Conservation (phyloP, 2,329 filamentous ascomycete genomes). For the Bipolaris sorokiniana region DNA sequence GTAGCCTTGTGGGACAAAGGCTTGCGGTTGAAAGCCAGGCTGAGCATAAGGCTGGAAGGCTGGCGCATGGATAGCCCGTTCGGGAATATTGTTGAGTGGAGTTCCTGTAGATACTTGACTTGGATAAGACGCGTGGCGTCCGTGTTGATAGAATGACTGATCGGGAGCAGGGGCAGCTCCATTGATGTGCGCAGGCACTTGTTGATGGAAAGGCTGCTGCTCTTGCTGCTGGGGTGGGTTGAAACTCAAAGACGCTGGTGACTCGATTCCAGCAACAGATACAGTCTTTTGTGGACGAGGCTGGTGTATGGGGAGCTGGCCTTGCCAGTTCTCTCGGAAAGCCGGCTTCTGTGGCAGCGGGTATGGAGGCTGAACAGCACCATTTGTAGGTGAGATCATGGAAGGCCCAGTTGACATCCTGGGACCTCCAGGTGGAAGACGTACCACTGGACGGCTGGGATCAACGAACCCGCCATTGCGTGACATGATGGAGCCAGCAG, state of each 20-base stretch:
- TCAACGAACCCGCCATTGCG: slow-evolving; percentile 67
- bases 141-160: slow-evolving; percentile 63
- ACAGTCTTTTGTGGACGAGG: slow-evolving; percentile 93
- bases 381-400: slow-evolving; percentile 41
- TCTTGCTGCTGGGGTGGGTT: slow-evolving; percentile 68
- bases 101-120: slow-evolving; percentile 76
- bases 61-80: slow-evolving; percentile 87
- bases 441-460: slow-evolving; percentile 73
- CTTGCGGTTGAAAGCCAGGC: slow-evolving; percentile 59
- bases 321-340: slow-evolving; percentile 66
- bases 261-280: slow-evolving; percentile 90
- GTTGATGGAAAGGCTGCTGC: slow-evolving; percentile 91
- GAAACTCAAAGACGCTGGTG: slow-evolving; percentile 68
- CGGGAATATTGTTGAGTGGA: slow-evolving; percentile 88
- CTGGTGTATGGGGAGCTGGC: slow-evolving; percentile 81
- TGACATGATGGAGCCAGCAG: slow-evolving; percentile 78
- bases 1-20: slow-evolving; percentile 56
- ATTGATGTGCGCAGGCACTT: slow-evolving; percentile 78
- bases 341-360: slow-evolving; percentile 61
- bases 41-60: slow-evolving; percentile 76
- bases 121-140: slow-evolving; percentile 71
- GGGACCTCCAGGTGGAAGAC: slow-evolving; percentile 71
- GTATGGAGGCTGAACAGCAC: slow-evolving; percentile 56
- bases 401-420: slow-evolving; percentile 42
- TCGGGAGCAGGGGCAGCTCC: slow-evolving; percentile 60